Evolutionary conservation across 2,329 filamentous ascomycete genomes (phyloP), one percentile per base, ranked within the genome.

Genomic region (Alternaria gansuensis): DNA sequence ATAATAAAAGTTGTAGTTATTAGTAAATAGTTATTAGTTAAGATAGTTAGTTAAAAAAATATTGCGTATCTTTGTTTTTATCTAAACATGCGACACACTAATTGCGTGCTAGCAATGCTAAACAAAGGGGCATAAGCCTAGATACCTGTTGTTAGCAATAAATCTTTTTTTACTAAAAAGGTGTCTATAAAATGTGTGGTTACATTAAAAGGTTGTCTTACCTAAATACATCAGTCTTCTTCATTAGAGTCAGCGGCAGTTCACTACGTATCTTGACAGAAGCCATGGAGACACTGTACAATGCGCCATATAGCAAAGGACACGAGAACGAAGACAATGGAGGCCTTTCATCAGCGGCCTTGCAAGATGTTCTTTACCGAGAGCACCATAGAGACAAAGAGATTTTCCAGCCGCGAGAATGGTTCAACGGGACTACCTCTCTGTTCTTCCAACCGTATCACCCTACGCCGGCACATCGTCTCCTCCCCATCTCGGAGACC

Each of bases 301-400:
- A 60, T 63, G 26, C 82, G 43, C 79, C 79, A 0, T 14, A 46
- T 8, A 24, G 7, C 21, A 34, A 40, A 24, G 21, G 37, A 40
- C 24, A 40, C 4, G 11, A 17, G 21, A 49, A 59, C 5, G 13
- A 21, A 14, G 21, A 60, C 13, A 17, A 37, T 21, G 45, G 13
- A 28, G 24, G 14, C 7, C 40, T 43, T n/a, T 14, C 40, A 26
- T 43, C 50, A 0, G 69, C 82, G 3, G 82, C 81, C 2, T 82
- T 84, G 2, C 63, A 72, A 21, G 82, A 79, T 0, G 71, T 71
- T 14, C 50, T 68, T 5, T 21, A n/a, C 23, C 21, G 13, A 3
- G 40, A 46, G 1, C 21, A 34, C n/a, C 37, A 61, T 24, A 40
- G 45, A 14, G 33, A 60, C 5, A 26, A 56, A 0, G 50, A 21